Conservation (phyloP, 768 basidiomycete species). For the Tulasnella sp. region DNA sequence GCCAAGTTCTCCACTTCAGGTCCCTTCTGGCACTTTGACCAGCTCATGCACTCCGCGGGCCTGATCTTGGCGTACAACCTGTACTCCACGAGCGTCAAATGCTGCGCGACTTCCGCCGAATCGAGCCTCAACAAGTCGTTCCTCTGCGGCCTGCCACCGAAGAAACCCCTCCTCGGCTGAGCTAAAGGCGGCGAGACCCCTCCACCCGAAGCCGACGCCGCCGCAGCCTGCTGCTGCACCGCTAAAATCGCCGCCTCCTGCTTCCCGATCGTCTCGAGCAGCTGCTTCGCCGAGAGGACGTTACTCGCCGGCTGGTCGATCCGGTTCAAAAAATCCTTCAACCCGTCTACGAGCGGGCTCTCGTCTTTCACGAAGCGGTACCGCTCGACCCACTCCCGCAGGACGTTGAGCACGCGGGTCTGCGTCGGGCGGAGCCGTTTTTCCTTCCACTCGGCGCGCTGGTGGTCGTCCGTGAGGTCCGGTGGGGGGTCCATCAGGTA, state of each 20-base stretch:
- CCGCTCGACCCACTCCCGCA: constrained; percentile 46
- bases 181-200: background rate
- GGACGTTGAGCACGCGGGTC: constrained; percentile 15
- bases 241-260: constrained; percentile 24
- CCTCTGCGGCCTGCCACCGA: constrained; percentile 38
- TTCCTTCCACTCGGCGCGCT: constrained; percentile 55
- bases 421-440: constrained; percentile 53
- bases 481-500: constrained; percentile 43
- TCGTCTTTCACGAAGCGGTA: constrained; percentile 54
- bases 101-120: constrained; percentile 61
- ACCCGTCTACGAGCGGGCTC: constrained; percentile 42
- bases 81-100: constrained; percentile 67
- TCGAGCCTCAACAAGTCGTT: constrained; percentile 56
- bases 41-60: constrained; percentile 61
- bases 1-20: constrained; percentile 33
- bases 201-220: background rate
- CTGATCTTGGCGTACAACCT: constrained; percentile 56
- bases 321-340: constrained; percentile 44
- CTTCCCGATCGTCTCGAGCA: constrained; percentile 42
- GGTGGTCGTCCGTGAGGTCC: constrained; percentile 35
- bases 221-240: background rate
- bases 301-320: constrained; percentile 31
- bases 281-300: constrained; percentile 35
- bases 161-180: background rate
- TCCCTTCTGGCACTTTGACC: constrained; percentile 34